Evolutionary conservation across 768 basidiomycete species (phyloP).

Genomic region (Tricholoma flavovirens): DNA sequence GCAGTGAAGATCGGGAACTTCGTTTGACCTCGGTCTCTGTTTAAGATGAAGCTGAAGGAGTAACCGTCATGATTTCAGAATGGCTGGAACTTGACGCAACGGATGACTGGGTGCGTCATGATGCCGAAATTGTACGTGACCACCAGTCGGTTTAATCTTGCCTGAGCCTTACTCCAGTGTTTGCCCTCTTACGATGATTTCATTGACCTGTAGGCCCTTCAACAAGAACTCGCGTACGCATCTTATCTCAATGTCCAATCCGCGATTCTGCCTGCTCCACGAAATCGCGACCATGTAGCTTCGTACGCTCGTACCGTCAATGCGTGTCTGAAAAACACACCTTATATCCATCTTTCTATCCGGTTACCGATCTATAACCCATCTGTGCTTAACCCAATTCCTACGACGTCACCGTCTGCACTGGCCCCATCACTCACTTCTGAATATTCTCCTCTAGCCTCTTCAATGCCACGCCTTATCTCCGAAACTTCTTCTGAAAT

Average conservation of each 20-base stretch:
- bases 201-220: conserved; percentile 61
- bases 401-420: conserved; percentile 20
- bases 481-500: conserved; percentile 26
- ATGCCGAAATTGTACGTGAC: conserved; percentile 81
- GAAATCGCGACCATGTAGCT: conserved; percentile 74
- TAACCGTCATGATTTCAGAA: conserved; percentile 78
- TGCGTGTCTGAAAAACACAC: conserved; percentile 62
- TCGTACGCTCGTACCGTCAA: conserved; percentile 92
- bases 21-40: not conserved
- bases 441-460: conserved; percentile 9
- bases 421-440: conserved; percentile 5
- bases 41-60: conserved; percentile 67
- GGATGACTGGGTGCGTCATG: conserved; percentile 93
- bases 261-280: conserved; percentile 85
- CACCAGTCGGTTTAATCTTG: conserved; percentile 6
- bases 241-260: conserved; percentile 85
- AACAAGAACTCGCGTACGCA: conserved; percentile 89
- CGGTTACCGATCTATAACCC: conserved; percentile 81
- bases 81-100: conserved; percentile 94
- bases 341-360: conserved; percentile 76
- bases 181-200: not conserved
- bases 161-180: not conserved
- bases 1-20: not conserved
- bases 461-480: conserved; percentile 29
- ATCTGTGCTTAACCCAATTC: conserved; percentile 42